Conservation (phyloP, 768 basidiomycete genomes). For the Hebeloma cylindrosporum region DNA sequence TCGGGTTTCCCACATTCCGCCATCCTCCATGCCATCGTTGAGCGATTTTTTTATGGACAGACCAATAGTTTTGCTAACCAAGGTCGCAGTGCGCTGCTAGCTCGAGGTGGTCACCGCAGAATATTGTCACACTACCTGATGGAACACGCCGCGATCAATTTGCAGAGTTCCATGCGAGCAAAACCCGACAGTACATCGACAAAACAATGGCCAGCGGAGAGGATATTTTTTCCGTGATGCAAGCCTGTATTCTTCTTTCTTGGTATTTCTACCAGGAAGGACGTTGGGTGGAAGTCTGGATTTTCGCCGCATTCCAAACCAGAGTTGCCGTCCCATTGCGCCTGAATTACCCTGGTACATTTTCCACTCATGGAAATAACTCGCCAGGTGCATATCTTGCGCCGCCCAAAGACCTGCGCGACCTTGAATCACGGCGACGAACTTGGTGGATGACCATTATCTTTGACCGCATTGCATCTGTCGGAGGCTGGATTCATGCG, state of each 20-base stretch:
- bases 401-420: conserved; percentile 72
- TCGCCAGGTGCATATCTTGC: conserved; percentile 80
- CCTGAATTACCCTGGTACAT: conserved; percentile 84
- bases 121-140: conserved; percentile 65
- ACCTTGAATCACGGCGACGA: conserved; percentile 75
- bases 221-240: conserved; percentile 84
- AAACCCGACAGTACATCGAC: conserved; percentile 86
- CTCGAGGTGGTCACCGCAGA: conserved; percentile 78
- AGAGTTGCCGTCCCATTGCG: conserved; percentile 80
- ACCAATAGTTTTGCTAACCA: conserved; percentile 9
- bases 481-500: conserved; percentile 85
- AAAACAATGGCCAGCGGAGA: conserved; percentile 88
- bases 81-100: conserved; percentile 69
- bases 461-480: conserved; percentile 79
- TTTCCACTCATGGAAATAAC: conserved; percentile 61
- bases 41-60: conserved; percentile 19
- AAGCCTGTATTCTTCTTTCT: conserved; percentile 81
- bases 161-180: conserved; percentile 83
- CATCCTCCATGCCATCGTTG: conserved; percentile 87
- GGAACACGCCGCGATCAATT: conserved; percentile 81
- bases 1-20: conserved; percentile 87
- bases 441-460: conserved; percentile 93
- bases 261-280: conserved; percentile 94
- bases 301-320: conserved; percentile 84
- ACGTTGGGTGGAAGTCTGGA: conserved; percentile 90